Evolutionary conservation across 176 grass and related monocot species (phyloP).

Genomic region (Typha latifolia): DNA sequence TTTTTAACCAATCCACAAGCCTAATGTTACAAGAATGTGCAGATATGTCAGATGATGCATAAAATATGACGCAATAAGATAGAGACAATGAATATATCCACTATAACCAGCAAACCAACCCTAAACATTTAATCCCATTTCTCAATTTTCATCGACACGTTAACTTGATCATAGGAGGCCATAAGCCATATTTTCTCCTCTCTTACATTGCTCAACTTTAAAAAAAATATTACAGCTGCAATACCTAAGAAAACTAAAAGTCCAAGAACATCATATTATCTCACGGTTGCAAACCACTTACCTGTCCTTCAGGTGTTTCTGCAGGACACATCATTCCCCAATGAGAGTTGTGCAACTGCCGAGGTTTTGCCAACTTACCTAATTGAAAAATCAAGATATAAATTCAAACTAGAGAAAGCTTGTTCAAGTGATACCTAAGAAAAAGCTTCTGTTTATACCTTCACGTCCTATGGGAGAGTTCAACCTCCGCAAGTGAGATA

Average conservation of each 20-base stretch:
- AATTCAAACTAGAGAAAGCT: no score
- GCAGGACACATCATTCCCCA: conserved; percentile 99
- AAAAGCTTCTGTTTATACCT: conserved; percentile 39
- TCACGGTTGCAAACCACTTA: conserved; percentile 18
- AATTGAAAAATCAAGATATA: conserved; percentile 21
- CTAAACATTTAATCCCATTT: no score
- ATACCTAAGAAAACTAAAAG: not conserved
- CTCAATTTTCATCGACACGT: no score
- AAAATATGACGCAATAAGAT: not conserved
- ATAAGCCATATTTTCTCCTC: no score
- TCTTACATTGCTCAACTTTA: no score
- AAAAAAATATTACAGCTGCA: not conserved
- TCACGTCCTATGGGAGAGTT: conserved; percentile 98
- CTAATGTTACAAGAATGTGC: conserved; percentile 29
- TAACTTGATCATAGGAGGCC: no score
- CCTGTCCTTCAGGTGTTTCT: conserved; percentile 98
- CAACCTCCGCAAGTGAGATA: conserved; percentile 92
- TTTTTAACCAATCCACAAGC: conserved; percentile 99
- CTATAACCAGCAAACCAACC: no score
- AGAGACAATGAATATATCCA: no score
- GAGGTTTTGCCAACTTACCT: conserved; percentile 96
- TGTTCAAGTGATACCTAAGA: not conserved
- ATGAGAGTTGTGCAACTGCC: conserved; percentile 93
- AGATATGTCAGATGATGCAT: conserved; percentile 2
- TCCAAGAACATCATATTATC: not conserved